Evolutionary conservation across 2,329 filamentous ascomycete genomes (phyloP).

Genomic region (Escovopsis sp.): DNA sequence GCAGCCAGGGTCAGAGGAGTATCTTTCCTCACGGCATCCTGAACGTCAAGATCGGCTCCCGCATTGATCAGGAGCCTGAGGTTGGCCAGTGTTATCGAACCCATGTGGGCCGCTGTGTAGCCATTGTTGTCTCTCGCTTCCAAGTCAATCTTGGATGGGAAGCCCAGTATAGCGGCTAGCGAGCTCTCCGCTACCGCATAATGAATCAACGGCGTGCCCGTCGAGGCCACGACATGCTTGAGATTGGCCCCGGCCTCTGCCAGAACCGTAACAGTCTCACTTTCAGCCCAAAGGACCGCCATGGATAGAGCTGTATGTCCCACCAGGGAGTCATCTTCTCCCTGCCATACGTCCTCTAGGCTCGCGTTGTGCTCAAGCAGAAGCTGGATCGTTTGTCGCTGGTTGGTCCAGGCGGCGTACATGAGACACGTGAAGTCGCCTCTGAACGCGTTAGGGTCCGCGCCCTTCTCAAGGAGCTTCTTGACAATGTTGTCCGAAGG

Average conservation of each 20-base stretch:
- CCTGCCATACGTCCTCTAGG: conserved; percentile 1
- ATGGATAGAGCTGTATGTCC: conserved; percentile 4
- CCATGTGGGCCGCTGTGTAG: conserved; percentile 1
- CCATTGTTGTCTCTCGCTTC: conserved; percentile 1
- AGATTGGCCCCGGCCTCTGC: conserved; percentile 5
- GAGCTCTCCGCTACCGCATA: neutral
- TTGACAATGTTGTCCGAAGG: neutral
- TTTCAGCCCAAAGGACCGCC: neutral
- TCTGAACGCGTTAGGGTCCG: conserved; percentile 1
- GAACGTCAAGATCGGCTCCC: conserved; percentile 1
- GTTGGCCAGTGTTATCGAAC: neutral
- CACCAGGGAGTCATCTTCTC: conserved; percentile 1
- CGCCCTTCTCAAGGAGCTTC: conserved; percentile 5
- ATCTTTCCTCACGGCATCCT: neutral
- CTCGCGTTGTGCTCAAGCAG: conserved; percentile 3
- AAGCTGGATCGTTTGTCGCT: neutral
- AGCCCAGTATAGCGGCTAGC: conserved; percentile 2
- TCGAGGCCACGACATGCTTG: neutral
- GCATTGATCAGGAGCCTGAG: conserved; percentile 5
- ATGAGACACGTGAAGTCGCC: conserved; percentile 4
- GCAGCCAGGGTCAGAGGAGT: conserved; percentile 2
- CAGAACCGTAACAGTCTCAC: neutral
- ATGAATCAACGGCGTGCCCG: conserved; percentile 2
- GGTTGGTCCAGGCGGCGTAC: conserved; percentile 4
- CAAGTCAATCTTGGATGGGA: conserved; percentile 4